These are phyloP conservation scores for Gentiana dahurica DNA, from an alignment of 257 asterid genomes.

Conservation along the genomic window DNA sequence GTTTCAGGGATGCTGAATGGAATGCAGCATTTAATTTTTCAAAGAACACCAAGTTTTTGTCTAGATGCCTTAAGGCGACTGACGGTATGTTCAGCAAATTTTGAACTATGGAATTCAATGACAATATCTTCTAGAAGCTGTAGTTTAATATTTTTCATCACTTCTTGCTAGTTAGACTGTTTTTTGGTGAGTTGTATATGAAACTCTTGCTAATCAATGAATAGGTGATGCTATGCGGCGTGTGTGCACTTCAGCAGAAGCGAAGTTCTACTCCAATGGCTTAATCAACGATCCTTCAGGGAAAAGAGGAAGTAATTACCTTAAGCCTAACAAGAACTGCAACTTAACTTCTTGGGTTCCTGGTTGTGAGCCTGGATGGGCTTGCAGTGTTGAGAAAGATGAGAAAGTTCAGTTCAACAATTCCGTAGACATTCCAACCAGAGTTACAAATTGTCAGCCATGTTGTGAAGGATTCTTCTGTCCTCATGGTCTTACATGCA, in stretches of 20 bases:
- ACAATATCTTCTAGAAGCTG: no score
- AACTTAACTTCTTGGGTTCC: constrained; percentile 69
- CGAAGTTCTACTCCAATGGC: constrained; percentile 46
- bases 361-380: constrained; percentile 99
- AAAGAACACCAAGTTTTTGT: constrained; percentile 46
- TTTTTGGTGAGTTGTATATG: background rate
- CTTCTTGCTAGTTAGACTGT: background rate
- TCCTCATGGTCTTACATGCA: constrained; percentile 96
- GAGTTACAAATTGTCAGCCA: constrained; percentile 49
- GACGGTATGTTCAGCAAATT: constrained; percentile 21
- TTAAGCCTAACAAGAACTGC: constrained; percentile 75
- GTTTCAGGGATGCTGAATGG: constrained; percentile 76
- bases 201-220: background rate
- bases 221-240: constrained; percentile 61
- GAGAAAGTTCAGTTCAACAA: constrained; percentile 47
- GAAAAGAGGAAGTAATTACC: constrained; percentile 28
- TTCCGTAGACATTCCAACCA: constrained; percentile 43
- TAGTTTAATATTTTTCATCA: no score
- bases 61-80: constrained; percentile 39
- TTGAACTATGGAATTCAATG: no score
- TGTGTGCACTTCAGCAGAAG: constrained; percentile 88
- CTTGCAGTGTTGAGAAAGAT: constrained; percentile 49
- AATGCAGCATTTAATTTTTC: constrained; percentile 70
- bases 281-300: constrained; percentile 23
- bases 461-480: constrained; percentile 97